Evolutionary conservation across 164 flowering plant genomes (phyloP), one percentile per base, ranked within the genome.

Genomic region (Saururus chinensis): DNA sequence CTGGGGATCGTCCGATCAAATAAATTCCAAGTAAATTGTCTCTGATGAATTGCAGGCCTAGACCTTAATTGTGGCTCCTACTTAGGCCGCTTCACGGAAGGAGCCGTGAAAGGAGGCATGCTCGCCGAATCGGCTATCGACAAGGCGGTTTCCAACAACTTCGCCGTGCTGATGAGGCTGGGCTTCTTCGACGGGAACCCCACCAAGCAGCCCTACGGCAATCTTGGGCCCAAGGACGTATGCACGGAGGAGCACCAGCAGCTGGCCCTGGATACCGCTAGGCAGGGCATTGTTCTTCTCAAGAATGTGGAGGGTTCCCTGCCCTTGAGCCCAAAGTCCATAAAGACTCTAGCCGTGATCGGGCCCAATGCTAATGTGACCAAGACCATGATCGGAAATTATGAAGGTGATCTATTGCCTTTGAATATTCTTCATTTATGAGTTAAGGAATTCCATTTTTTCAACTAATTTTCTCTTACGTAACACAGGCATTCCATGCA

Each of bases 351-450:
- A 64, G 97, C 98, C 20, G 87, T 92, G 9, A 84, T 92, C 42
- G 98, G 98, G 26, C 99, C 97, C 10, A 93, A 93, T 75, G 95
- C 95, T 53, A 84, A 89, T 71, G 97, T 75, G 77, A 92, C 96
- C 4, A 76, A 80, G 60, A 82, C 96, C 66, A 89, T 92, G 98
- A 86, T 92, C 9, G 96, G 96, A 23, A 92, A 89, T 71, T 92
- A 92, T 53, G 88, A 82, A 76, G 98, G 98, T 85, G 65, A 13
- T 13, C 25, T n/a, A 21, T 55, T 55, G 58, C 17, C 25, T 19
- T 49, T 49, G 5, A 19, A 2, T 49, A 14, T 1, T 14, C n/a
- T 9, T 49, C n/a, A 14, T 19, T 49, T 9, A 9, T 19, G 37
- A 30, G 37, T 30, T 6, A 30, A 30, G 6, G 37, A 30, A 30